phyloP scores from a whole-genome alignment of 345 rosid species.

The Punica granatum region DNA sequence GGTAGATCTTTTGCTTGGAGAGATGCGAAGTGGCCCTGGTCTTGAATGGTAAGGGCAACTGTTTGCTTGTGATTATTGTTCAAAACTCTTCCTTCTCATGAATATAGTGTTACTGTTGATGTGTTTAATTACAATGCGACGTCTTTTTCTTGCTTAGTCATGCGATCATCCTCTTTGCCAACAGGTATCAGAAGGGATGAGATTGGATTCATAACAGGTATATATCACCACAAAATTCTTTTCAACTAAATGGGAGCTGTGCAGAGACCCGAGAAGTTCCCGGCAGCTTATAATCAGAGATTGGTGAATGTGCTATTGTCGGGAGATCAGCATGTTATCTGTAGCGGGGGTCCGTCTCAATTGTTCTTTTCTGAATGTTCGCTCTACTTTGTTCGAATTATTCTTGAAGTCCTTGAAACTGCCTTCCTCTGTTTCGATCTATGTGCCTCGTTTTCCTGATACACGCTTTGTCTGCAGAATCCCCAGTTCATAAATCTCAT shows the following conservation, averaged over 20 bases:
- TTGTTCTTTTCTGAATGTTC: neutral
- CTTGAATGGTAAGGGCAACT: slow-evolving; percentile 19
- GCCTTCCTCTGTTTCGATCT: neutral
- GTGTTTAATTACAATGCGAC: neutral
- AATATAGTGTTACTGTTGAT: neutral
- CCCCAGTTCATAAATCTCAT: neutral
- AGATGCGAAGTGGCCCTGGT: slow-evolving; percentile 95
- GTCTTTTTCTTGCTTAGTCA: neutral
- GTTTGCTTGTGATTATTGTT: neutral
- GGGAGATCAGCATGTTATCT: neutral
- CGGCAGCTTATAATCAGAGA: neutral
- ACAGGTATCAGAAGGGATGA: neutral
- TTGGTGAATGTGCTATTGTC: neutral
- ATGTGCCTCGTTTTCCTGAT: neutral
- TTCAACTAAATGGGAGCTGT: neutral
- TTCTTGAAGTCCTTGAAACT: neutral
- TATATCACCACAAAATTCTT: neutral
- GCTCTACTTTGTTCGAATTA: neutral
- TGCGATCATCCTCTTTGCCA: neutral
- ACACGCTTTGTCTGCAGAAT: neutral
- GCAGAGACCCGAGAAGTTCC: neutral
- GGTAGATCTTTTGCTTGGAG: slow-evolving; percentile 65
- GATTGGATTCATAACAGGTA: neutral
- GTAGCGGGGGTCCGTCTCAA: neutral
- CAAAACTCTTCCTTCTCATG: neutral